phyloP scores from a whole-genome alignment of 2,329 filamentous ascomycete species.

The Berkeleyomyces rouxiae region DNA sequence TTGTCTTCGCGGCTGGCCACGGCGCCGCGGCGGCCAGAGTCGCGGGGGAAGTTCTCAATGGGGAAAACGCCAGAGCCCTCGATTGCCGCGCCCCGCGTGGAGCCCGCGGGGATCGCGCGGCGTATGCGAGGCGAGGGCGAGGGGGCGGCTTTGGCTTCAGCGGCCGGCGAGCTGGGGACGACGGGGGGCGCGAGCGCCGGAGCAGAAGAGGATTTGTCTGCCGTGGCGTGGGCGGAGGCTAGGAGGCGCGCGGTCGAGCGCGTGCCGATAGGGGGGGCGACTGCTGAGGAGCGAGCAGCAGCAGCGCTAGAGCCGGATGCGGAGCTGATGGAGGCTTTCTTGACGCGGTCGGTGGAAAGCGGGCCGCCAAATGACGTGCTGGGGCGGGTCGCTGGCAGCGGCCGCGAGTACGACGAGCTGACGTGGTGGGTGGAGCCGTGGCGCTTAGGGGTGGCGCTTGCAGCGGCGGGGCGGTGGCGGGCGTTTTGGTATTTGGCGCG shows the following conservation, averaged over 20 bases:
- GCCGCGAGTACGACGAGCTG: neutral
- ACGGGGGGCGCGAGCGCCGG: neutral
- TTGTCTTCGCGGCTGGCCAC: constrained; percentile 65
- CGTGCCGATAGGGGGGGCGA: neutral
- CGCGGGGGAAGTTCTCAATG: constrained; percentile 10
- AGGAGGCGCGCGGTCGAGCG: neutral
- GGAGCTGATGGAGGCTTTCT: neutral
- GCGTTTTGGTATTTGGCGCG: neutral
- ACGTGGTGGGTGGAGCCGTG: neutral
- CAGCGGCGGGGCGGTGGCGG: neutral
- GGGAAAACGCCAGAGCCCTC: constrained; percentile 10
- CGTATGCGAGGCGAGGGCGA: constrained; percentile 3
- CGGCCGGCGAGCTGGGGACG: neutral
- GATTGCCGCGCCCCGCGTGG: constrained; percentile 4
- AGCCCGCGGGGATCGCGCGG: constrained; percentile 6
- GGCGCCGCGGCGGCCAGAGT: constrained; percentile 19
- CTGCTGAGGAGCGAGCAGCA: neutral
- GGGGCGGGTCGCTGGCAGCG: neutral
- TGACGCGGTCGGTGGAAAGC: neutral
- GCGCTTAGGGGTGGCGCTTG: neutral
- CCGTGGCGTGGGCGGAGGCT: neutral
- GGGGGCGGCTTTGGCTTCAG: neutral
- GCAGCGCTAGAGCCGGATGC: neutral
- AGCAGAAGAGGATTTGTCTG: neutral
- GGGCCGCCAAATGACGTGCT: neutral